phyloP scores from a whole-genome alignment of 2,329 filamentous ascomycete genomes.

The Westerdykella ornata region DNA sequence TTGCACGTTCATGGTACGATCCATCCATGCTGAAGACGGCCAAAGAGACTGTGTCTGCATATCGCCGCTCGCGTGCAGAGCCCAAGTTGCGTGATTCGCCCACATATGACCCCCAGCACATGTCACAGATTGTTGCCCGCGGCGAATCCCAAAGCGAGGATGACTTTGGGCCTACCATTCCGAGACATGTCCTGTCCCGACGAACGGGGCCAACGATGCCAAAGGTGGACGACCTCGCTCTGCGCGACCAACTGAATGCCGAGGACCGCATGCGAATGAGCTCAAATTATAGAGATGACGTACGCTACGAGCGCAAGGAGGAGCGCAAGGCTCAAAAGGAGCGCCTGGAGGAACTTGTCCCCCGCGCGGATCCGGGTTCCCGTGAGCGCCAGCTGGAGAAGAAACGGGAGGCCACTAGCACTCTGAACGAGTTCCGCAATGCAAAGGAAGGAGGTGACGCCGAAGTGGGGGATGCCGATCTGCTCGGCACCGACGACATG shows the following conservation, averaged over 20 bases:
- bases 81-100: conserved; percentile 17
- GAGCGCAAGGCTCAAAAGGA: conserved; percentile 64
- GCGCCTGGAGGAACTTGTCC: conserved; percentile 70
- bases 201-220: conserved; percentile 54
- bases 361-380: conserved; percentile 75
- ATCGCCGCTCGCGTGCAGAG: conserved; percentile 9
- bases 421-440: conserved; percentile 66
- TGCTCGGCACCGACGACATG: conserved; percentile 67
- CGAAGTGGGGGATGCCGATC: conserved; percentile 63
- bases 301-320: conserved; percentile 55
- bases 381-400: conserved; percentile 84
- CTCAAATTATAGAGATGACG: conserved; percentile 42
- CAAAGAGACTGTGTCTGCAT: conserved; percentile 29
- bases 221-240: conserved; percentile 63
- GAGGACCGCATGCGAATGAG: conserved; percentile 49
- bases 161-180: conserved; percentile 51
- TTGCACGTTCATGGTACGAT: conserved; percentile 91
- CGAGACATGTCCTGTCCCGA: conserved; percentile 28
- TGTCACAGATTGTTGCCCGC: neutral
- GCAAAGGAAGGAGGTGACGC: conserved; percentile 55
- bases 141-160: conserved; percentile 17
- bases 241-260: conserved; percentile 54
- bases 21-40: conserved; percentile 59
- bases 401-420: conserved; percentile 62
- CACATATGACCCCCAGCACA: conserved; percentile 10